Conservation (phyloP, 192 early-diverging fungal species). For the Entomortierella beljakovae region DNA sequence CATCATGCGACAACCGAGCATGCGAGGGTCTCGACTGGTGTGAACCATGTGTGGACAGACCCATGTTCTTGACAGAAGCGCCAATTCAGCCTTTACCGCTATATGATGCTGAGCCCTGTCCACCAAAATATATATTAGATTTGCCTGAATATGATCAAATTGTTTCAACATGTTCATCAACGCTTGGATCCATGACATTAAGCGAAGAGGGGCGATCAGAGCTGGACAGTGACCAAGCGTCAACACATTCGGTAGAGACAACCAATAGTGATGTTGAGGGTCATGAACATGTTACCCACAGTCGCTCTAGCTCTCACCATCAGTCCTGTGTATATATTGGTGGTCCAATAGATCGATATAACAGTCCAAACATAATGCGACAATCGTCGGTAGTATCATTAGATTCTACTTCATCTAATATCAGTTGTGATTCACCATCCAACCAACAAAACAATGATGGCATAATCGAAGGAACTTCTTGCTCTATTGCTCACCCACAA, state of each 20-base stretch:
- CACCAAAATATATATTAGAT: constrained; percentile 27
- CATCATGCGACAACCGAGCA: constrained; percentile 45
- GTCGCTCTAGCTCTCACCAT: constrained; percentile 24
- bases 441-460: background rate
- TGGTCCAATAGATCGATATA: background rate
- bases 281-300: constrained; percentile 10
- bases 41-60: constrained; percentile 48
- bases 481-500: constrained; percentile 1
- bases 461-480: background rate
- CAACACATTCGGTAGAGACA: constrained; percentile 13
- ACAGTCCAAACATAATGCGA: background rate
- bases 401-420: constrained; percentile 5
- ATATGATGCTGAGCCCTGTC: constrained; percentile 40
- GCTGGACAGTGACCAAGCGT: background rate
- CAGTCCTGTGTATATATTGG: constrained; percentile 26
- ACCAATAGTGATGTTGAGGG: constrained; percentile 25
- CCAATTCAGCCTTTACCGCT: constrained; percentile 44
- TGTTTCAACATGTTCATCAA: background rate
- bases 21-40: constrained; percentile 54
- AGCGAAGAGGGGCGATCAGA: constrained; percentile 5
- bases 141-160: constrained; percentile 37
- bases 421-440: background rate
- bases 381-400: background rate
- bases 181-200: background rate
- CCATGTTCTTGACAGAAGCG: constrained; percentile 47